Conservation (phyloP, 805 yeast species). For the Kluyveromyces aestuarii region DNA sequence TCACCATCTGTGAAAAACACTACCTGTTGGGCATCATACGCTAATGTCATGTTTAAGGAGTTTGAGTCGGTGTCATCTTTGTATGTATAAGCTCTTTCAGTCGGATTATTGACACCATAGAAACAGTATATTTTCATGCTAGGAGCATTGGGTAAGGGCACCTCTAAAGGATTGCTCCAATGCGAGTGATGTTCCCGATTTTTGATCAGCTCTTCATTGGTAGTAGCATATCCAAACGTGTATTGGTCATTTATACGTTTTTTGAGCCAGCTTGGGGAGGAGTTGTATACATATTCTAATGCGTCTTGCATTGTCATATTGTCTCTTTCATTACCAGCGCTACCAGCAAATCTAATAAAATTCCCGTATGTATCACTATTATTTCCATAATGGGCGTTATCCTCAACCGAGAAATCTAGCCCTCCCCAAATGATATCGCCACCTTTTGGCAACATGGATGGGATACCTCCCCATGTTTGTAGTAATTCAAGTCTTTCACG, state of each 20-base stretch:
- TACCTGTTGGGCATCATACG: constrained; percentile 49
- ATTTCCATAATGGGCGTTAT: constrained; percentile 12
- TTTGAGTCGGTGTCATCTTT: constrained; percentile 54
- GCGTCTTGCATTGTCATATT: constrained; percentile 62
- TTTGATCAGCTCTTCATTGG: constrained; percentile 44
- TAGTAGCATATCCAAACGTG: constrained; percentile 66
- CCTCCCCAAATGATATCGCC: constrained; percentile 88
- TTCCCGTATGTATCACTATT: constrained; percentile 51
- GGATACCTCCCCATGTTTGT: constrained; percentile 68
- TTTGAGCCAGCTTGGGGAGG: constrained; percentile 70
- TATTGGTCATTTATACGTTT: constrained; percentile 60
- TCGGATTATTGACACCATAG: constrained; percentile 95
- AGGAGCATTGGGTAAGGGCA: constrained; percentile 86
- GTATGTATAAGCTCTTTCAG: constrained; percentile 88
- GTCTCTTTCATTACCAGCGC: constrained; percentile 32
- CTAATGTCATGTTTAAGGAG: constrained; percentile 63
- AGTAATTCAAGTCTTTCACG: constrained; percentile 81
- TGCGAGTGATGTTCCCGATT: constrained; percentile 68
- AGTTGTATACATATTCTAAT: constrained; percentile 52
- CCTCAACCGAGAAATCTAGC: constrained; percentile 66
- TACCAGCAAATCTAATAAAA: constrained; percentile 49
- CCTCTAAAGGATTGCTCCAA: constrained; percentile 96
- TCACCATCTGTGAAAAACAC: constrained; percentile 89
- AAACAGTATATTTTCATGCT: constrained; percentile 81
- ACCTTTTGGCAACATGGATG: constrained; percentile 95